Evolutionary conservation across 2,329 filamentous ascomycete genomes (phyloP).

Genomic region (Teratosphaeria pseudoeucalypti): DNA sequence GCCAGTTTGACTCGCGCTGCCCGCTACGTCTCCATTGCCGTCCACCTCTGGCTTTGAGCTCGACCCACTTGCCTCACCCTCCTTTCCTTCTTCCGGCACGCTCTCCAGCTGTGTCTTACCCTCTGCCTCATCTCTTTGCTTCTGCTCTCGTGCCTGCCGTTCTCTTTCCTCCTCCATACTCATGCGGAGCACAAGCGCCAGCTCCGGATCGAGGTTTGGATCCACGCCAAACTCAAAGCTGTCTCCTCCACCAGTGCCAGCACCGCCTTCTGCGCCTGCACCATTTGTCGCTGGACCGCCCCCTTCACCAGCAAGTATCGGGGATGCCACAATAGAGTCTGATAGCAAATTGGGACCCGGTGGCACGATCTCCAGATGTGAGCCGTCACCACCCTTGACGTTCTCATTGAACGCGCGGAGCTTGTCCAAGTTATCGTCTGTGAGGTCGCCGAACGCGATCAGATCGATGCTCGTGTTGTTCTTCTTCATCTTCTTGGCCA

Average conservation of each 20-base stretch:
- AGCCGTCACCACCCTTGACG: slow-evolving; percentile 84
- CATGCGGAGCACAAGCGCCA: slow-evolving; percentile 90
- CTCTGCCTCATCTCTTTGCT: slow-evolving; percentile 55
- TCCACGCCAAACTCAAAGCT: slow-evolving; percentile 86
- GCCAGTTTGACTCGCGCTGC: slow-evolving; percentile 7
- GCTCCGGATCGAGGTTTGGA: slow-evolving; percentile 80
- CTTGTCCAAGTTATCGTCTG: slow-evolving; percentile 80
- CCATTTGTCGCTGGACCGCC: slow-evolving; percentile 46
- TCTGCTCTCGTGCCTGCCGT: slow-evolving; percentile 74
- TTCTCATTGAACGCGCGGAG: slow-evolving; percentile 86
- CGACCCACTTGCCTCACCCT: slow-evolving; percentile 45
- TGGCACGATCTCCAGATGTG: slow-evolving; percentile 79
- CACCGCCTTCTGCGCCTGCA: slow-evolving; percentile 31
- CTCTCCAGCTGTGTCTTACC: slow-evolving; percentile 68
- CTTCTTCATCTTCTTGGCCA: slow-evolving; percentile 99
- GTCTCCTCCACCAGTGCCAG: slow-evolving; percentile 46
- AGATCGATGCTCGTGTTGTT: slow-evolving; percentile 89
- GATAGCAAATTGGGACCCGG: slow-evolving; percentile 86
- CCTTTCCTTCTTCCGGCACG: slow-evolving; percentile 56
- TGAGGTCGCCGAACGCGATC: slow-evolving; percentile 85
- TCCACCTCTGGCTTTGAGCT: slow-evolving; percentile 41
- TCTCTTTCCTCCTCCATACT: slow-evolving; percentile 98
- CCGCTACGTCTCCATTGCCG: slow-evolving; percentile 16
- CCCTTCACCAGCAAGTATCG: slow-evolving; percentile 78
- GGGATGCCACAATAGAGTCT: slow-evolving; percentile 79